phyloP scores from a whole-genome alignment of 148 eudicot genomes.

The Cornus controversa region DNA sequence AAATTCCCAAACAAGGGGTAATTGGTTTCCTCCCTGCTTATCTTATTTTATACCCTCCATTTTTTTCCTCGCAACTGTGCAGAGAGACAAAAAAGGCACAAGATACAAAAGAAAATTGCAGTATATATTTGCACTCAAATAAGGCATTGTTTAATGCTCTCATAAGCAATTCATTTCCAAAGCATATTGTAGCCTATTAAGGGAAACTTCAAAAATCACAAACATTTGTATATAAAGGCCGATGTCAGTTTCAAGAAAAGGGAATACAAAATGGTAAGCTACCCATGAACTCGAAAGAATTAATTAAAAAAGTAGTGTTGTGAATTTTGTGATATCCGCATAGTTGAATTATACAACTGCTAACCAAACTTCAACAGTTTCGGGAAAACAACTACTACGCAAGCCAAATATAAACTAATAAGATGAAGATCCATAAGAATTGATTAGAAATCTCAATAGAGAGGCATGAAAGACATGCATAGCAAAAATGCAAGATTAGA shows the following conservation, averaged over 20 bases:
- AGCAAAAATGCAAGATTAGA: background rate
- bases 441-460: background rate
- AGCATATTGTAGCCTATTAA: background rate
- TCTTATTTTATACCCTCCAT: no score
- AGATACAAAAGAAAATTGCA: background rate
- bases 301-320: background rate
- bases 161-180: background rate
- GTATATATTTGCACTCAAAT: background rate
- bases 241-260: conserved; percentile 3
- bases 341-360: background rate
- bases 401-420: background rate
- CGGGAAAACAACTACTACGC: background rate
- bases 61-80: no score
- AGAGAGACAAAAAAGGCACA: background rate
- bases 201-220: background rate
- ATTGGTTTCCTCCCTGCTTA: no score
- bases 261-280: background rate
- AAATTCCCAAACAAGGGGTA: no score
- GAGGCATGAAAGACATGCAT: background rate
- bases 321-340: background rate
- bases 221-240: background rate
- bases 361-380: conserved; percentile 1
- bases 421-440: background rate
- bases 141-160: conserved; percentile 2
- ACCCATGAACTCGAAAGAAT: background rate